These are phyloP conservation scores for Dactylellina cionopaga DNA, from an alignment of 2,329 filamentous ascomycete genomes.

Conservation along the genomic window DNA sequence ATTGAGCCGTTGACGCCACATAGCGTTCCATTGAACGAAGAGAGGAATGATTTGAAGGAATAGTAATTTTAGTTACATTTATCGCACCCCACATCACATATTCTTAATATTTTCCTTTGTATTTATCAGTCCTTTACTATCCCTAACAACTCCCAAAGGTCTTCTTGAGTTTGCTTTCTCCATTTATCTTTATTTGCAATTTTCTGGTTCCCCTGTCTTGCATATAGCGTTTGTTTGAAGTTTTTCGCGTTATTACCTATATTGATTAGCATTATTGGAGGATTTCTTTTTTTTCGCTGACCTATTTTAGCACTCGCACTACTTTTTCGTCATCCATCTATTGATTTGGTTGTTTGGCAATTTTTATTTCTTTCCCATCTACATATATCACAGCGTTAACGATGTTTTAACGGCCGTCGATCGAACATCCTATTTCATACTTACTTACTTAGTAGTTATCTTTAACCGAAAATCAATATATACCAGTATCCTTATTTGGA, in stretches of 20 bases:
- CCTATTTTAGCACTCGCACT: too few relatives aligned
- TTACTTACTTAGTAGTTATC: too few relatives aligned
- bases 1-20: constrained; percentile 22
- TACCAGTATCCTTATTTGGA: too few relatives aligned
- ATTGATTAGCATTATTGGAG: neutral
- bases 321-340: neutral
- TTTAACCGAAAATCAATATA: too few relatives aligned
- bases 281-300: neutral
- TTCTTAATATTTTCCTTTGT: constrained; percentile 18
- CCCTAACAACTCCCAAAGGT: neutral
- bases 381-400: neutral
- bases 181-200: neutral
- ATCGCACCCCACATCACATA: neutral
- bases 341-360: neutral
- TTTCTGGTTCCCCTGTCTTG: neutral
- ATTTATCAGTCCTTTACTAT: neutral
- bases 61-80: neutral
- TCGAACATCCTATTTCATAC: neutral
- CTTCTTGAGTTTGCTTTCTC: neutral
- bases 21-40: constrained; percentile 18
- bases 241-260: too few relatives aligned
- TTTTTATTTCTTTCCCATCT: neutral
- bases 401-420: constrained; percentile 1
- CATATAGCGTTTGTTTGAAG: neutral
- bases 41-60: constrained; percentile 1